Conservation (phyloP, 805 yeast genomes). For the Millerozyma acaciae region DNA sequence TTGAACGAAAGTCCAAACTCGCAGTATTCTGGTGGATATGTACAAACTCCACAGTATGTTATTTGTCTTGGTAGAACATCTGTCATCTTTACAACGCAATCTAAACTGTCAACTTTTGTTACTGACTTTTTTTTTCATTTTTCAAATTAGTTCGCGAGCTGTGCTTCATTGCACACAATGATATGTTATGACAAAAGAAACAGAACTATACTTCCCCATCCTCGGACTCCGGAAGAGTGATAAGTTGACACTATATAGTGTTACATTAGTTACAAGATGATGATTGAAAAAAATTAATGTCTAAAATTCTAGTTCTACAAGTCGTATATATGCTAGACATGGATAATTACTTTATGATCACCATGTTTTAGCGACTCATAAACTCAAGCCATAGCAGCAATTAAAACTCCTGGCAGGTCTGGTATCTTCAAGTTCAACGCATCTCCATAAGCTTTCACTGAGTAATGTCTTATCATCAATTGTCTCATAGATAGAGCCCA, state of each 20-base stretch:
- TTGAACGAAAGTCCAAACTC: constrained; percentile 82
- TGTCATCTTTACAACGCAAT: constrained; percentile 16
- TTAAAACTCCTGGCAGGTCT: constrained; percentile 49
- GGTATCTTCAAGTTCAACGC: constrained; percentile 59
- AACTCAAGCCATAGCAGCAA: constrained; percentile 21
- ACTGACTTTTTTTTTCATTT: constrained; percentile 9
- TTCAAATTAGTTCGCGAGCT: constrained; percentile 17
- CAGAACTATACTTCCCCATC: too few species aligned
- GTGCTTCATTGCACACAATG: too few species aligned
- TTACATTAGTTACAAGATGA: too few species aligned
- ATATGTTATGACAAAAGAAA: too few species aligned
- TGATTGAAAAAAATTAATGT: too few species aligned
- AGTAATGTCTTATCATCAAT: constrained; percentile 48
- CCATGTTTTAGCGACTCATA: background rate
- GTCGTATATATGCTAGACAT: background rate
- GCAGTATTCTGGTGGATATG: constrained; percentile 87
- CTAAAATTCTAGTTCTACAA: background rate
- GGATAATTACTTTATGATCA: constrained; percentile 1
- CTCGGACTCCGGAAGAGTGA: too few species aligned
- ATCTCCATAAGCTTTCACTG: constrained; percentile 53
- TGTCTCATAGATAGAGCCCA: constrained; percentile 59
- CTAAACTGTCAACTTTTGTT: constrained; percentile 5
- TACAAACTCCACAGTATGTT: constrained; percentile 73
- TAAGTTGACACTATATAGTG: too few species aligned
- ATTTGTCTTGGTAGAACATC: constrained; percentile 35